Conservation (phyloP, 352 stramenopile species). For the Phytophthora uliginosa region DNA sequence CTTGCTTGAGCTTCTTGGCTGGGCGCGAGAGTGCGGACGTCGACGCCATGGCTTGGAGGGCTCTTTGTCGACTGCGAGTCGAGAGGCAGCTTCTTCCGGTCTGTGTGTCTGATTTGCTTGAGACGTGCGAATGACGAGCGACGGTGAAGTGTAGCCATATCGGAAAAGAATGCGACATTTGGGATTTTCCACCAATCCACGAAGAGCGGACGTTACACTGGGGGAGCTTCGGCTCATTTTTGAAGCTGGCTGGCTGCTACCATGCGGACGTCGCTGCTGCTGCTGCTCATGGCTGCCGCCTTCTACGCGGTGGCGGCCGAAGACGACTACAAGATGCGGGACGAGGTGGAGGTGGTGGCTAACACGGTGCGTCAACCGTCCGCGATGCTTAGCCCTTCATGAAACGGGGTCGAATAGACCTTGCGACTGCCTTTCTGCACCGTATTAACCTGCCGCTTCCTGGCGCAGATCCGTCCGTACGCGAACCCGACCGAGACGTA, state of each 20-base stretch:
- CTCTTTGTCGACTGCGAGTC: background rate
- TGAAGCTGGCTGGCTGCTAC: conserved; percentile 17
- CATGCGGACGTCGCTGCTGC: conserved; percentile 21
- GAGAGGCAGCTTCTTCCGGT: background rate
- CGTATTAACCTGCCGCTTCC: no score
- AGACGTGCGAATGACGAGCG: conserved; percentile 4
- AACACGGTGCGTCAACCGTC: conserved; percentile 61
- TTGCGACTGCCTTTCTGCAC: no score
- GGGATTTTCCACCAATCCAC: conserved; percentile 27
- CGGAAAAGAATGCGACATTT: conserved; percentile 29
- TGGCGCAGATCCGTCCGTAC: conserved; percentile 90
- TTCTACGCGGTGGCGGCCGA: conserved; percentile 15
- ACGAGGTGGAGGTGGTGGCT: conserved; percentile 76
- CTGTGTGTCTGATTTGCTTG: background rate
- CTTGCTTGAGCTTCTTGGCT: conserved; percentile 18
- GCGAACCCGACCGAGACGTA: conserved; percentile 99
- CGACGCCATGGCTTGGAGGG: conserved; percentile 16
- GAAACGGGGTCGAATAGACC: no score
- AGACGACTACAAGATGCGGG: conserved; percentile 59
- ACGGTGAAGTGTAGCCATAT: conserved; percentile 26
- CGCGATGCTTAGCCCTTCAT: background rate
- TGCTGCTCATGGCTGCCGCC: conserved; percentile 23
- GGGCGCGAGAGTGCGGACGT: conserved; percentile 18
- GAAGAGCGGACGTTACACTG: background rate
- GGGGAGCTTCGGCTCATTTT: conserved; percentile 6